Base-by-base conservation (phyloP, 2,329 filamentous ascomycete species). In the Neofusicoccum parvum region DNA sequence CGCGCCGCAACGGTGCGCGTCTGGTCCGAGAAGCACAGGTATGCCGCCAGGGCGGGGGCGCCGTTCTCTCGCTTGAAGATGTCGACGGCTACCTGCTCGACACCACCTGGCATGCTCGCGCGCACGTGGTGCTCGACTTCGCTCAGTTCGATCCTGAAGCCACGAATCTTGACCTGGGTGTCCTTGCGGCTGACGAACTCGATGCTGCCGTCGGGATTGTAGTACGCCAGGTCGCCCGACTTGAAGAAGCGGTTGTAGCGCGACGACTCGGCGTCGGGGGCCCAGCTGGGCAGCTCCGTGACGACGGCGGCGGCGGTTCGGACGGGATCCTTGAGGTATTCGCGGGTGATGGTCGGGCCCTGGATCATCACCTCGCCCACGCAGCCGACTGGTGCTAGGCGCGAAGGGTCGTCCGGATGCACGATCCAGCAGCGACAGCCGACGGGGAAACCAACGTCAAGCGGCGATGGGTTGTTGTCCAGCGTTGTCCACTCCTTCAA, bases 131-230 rank as follows among this genome's bases (percentile, higher is more conserved):
- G 76, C 65, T 82, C 80, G 53, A 82, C 80, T 66, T 82, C 80
- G 14, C 77, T 80, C 6, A 82, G 70, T 65, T 82, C 80, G 50
- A 82, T 78, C 0, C 80, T 77, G 65, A 80, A 78, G 3, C 80
- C 80, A 37, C 80, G 78, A 45, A 82, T 70, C 69, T 77, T 77
- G 62, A 77, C 74, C 50, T 76, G 74, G 46, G 69, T 74, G 59
- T 77, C 75, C 59, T 76, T 76, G 34, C 75, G 68, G 4, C 75
- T 74, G 14, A 77, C 67, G 66, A 76, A 77, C 67, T 75, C 73
- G 69, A 76, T 72, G 46, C 74, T 71, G 12, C 75, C 75, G 15
- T 72, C 68, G 2, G 72, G 74, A 3, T 72, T 76, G 60, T 73
- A 76, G 23, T 73, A 69, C 0, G 74, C 73, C 5, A 77, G 60